phyloP scores from a whole-genome alignment of 2,329 filamentous ascomycete species.

The Chalaropsis thielavioides region DNA sequence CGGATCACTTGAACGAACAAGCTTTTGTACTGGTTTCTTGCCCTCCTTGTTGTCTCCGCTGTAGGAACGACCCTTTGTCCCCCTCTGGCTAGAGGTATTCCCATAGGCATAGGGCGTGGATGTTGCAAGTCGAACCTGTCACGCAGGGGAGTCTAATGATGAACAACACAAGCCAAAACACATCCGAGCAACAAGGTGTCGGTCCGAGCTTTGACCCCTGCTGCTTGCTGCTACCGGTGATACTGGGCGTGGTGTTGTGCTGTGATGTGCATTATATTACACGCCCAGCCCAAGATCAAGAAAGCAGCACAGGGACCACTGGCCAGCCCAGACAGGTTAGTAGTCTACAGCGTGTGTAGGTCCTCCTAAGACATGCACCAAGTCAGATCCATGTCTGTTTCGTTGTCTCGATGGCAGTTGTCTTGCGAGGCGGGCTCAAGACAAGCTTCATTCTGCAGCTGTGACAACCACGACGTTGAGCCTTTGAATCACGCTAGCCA shows the following conservation, averaged over 20 bases:
- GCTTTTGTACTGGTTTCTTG: background rate
- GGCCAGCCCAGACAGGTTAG: background rate
- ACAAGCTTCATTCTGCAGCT: background rate
- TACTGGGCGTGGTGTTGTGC: no score
- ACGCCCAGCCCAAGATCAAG: background rate
- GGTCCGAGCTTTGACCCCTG: background rate
- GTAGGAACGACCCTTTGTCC: background rate
- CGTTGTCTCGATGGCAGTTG: background rate
- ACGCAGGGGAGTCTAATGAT: slow-evolving; percentile 2
- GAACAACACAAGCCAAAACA: slow-evolving; percentile 5
- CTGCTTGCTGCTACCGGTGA: background rate
- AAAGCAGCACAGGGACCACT: background rate
- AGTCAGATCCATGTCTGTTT: background rate
- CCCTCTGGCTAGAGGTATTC: no score
- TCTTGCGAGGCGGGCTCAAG: background rate
- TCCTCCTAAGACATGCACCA: background rate
- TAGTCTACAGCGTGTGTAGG: background rate
- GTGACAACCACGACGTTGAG: background rate
- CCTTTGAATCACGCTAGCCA: background rate
- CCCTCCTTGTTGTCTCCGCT: background rate
- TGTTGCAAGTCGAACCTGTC: background rate
- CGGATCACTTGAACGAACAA: background rate
- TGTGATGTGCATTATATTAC: background rate
- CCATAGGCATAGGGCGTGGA: background rate
- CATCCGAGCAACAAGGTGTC: background rate